Evolutionary conservation across 176 grass and related monocot species (phyloP).

Genomic region (Alloteropsis semialata): DNA sequence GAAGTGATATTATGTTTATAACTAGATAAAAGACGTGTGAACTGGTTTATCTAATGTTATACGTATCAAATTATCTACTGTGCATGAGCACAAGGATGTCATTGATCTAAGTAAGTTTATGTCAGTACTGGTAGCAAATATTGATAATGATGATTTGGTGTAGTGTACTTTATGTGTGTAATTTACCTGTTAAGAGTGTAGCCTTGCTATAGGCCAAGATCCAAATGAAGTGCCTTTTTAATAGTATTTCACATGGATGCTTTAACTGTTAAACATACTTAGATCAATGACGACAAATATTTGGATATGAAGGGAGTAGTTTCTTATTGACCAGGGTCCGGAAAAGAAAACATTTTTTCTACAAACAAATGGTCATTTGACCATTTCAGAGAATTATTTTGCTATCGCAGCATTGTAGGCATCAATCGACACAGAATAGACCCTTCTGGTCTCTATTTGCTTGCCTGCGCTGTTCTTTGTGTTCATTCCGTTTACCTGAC

Average conservation of each 20-base stretch:
- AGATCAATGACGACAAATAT: too few relatives aligned
- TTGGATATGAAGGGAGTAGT: too few relatives aligned
- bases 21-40: not conserved
- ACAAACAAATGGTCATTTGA: not conserved
- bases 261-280: not conserved
- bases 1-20: not conserved
- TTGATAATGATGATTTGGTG: constrained; percentile 3
- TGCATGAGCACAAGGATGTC: not conserved
- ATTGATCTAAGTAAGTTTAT: not conserved
- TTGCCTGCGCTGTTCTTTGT: not conserved
- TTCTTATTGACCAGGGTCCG: constrained; percentile 4
- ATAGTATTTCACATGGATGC: not conserved
- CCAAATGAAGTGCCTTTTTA: not conserved
- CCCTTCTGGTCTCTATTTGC: not conserved
- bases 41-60: not conserved
- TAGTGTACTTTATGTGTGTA: not conserved
- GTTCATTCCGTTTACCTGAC: not conserved
- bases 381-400: not conserved
- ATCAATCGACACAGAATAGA: not conserved
- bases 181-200: not conserved
- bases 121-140: not conserved
- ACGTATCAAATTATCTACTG: constrained; percentile 14
- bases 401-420: not conserved
- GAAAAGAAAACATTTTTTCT: not conserved
- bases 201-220: not conserved